Evolutionary conservation across 495 filamentous ascomycete genomes (phyloP).

Genomic region (Penicillium salamii): DNA sequence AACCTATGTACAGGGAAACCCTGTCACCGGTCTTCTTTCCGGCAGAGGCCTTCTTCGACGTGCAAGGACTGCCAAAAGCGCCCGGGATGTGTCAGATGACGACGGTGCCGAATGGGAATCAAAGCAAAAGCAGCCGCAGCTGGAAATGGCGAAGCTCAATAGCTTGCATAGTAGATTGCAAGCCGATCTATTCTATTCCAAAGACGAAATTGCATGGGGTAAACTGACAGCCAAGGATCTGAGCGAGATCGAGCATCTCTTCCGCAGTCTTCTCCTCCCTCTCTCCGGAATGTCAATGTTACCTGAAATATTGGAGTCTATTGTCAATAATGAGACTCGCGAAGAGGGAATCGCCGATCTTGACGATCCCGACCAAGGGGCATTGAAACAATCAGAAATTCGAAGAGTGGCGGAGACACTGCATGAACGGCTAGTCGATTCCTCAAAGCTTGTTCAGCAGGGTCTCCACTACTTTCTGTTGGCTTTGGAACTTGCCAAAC

Average conservation of each 20-base stretch:
- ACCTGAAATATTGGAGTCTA: conserved; percentile 65
- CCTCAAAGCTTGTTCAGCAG: conserved; percentile 37
- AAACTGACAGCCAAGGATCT: conserved; percentile 67
- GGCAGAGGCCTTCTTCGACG: conserved; percentile 19
- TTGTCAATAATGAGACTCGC: conserved; percentile 31
- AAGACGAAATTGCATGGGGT: conserved; percentile 66
- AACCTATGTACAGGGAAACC: conserved; percentile 49
- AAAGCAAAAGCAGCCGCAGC: conserved; percentile 44
- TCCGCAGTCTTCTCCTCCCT: conserved; percentile 60
- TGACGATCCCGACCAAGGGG: conserved; percentile 33
- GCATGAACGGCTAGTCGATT: conserved; percentile 57
- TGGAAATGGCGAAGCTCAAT: conserved; percentile 46
- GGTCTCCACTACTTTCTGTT: conserved; percentile 30
- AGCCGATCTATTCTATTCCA: conserved; percentile 66
- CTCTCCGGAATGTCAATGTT: conserved; percentile 66
- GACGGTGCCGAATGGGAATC: conserved; percentile 37
- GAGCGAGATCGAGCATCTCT: conserved; percentile 46
- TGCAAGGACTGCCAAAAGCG: conserved; percentile 21
- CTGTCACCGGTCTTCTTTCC: conserved; percentile 18
- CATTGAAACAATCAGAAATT: conserved; percentile 21
- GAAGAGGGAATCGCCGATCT: conserved; percentile 12
- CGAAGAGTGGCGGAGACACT: conserved; percentile 54
- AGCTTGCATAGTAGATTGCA: conserved; percentile 63
- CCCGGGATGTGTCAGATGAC: conserved; percentile 16
- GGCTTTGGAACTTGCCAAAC: conserved; percentile 22